Conservation (phyloP, 495 filamentous ascomycete genomes). For the Parathielavia appendiculata region DNA sequence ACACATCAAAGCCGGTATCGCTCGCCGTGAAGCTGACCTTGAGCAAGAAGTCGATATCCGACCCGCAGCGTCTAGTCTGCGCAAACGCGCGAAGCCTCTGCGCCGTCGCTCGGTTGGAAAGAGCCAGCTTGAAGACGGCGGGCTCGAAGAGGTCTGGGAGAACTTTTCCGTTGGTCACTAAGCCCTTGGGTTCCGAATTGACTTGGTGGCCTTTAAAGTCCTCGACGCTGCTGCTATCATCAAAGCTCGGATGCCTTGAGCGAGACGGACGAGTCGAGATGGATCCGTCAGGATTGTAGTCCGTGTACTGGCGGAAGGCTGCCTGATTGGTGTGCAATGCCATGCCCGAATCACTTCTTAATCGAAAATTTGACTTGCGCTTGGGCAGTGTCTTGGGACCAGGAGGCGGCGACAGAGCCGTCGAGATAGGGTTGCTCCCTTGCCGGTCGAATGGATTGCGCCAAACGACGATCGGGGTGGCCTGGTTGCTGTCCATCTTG, state of each 20-base stretch:
- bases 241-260: constrained; percentile 12
- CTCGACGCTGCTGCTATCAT: constrained; percentile 22
- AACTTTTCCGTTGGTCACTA: neutral
- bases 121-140: constrained; percentile 43
- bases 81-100: constrained; percentile 43
- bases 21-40: constrained; percentile 32
- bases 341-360: constrained; percentile 40
- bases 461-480: constrained; percentile 11
- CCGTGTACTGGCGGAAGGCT: constrained; percentile 33
- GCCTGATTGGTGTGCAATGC: constrained; percentile 33
- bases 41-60: constrained; percentile 47
- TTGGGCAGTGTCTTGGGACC: constrained; percentile 7
- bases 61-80: constrained; percentile 37
- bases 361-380: constrained; percentile 21
- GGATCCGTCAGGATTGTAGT: constrained; percentile 30
- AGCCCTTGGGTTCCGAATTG: constrained; percentile 4
- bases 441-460: constrained; percentile 14
- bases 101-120: constrained; percentile 42
- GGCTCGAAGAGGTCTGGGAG: constrained; percentile 42
- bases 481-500: constrained; percentile 19
- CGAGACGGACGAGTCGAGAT: constrained; percentile 7
- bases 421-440: constrained; percentile 15
- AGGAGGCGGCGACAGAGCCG: constrained; percentile 27
- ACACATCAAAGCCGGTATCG: too few relatives aligned
- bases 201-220: constrained; percentile 3